phyloP scores from a whole-genome alignment of 2,329 filamentous ascomycete genomes.

The Fusarium virguliforme region DNA sequence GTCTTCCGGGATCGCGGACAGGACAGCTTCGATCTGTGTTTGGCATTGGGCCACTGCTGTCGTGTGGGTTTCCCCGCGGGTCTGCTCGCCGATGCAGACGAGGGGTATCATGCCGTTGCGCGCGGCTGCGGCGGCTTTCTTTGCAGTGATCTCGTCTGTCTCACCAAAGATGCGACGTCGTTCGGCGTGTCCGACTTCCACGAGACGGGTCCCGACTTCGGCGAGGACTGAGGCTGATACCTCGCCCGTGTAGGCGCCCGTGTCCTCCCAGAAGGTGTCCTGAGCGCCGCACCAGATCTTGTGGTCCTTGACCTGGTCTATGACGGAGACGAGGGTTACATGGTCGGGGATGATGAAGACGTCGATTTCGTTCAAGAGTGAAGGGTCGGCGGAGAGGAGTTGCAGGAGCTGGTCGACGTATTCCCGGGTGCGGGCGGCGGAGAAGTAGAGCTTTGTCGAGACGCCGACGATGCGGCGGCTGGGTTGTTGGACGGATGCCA shows the following conservation, averaged over 20 bases:
- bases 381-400: slow-evolving; percentile 60
- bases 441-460: slow-evolving; percentile 87
- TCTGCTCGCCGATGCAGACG: slow-evolving; percentile 84
- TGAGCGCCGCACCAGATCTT: slow-evolving; percentile 78
- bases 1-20: slow-evolving; percentile 72
- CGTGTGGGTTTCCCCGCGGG: slow-evolving; percentile 63
- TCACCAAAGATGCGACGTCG: slow-evolving; percentile 80
- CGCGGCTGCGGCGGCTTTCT: slow-evolving; percentile 79
- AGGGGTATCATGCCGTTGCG: slow-evolving; percentile 82
- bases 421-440: slow-evolving; percentile 72
- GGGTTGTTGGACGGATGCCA: slow-evolving; percentile 51
- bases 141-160: slow-evolving; percentile 77
- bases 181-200: slow-evolving; percentile 88
- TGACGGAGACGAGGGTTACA: slow-evolving; percentile 73
- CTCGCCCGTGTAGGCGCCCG: slow-evolving; percentile 84
- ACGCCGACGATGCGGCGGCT: slow-evolving; percentile 78
- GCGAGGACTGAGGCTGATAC: slow-evolving; percentile 78
- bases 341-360: slow-evolving; percentile 87
- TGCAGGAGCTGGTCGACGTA: slow-evolving; percentile 69
- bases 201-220: slow-evolving; percentile 78
- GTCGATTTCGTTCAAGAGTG: slow-evolving; percentile 69
- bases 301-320: slow-evolving; percentile 63
- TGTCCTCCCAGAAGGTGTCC: slow-evolving; percentile 79
- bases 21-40: slow-evolving; percentile 75
- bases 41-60: slow-evolving; percentile 77